Evolutionary conservation across 176 grass and related monocot species (phyloP), one percentile per base, ranked within the genome.

Genomic region (Miscanthus lutarioriparius): DNA sequence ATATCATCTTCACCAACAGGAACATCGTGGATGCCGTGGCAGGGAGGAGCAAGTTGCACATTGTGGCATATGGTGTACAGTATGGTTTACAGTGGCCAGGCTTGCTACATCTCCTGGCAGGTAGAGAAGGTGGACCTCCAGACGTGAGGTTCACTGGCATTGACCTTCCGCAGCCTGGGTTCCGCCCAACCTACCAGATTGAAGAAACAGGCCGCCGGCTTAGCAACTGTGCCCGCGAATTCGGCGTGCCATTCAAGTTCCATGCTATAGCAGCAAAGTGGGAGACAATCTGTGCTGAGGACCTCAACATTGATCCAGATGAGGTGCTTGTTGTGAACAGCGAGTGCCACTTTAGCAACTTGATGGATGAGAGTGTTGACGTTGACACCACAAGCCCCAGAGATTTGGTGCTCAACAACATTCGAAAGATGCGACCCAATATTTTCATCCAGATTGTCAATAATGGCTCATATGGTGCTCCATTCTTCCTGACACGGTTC

Each of bases 131-230:
- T 1, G 91, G 91, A 7, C 87, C 91, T 1, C 91, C 91, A 6
- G 62, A 84, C 20, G 79, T 92, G 71, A 79, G 87, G 71, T 41
- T 92, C 27, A 92, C 87, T 7, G 77, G 76, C 7, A 87, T 92
- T 17, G 87, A 87, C 36, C 23, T 87, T 13, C 91, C 87, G 0
- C 63, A 84, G 77, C 84, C 70, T 3, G 91, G 91, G 28, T 92
- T 92, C 81, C 91, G 91, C 45, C 91, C 91, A 39, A 59, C 81
- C 19, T 32, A 63, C 36, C 87, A 75, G 53, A 74, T 87, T 6
- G 84, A 92, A 28, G 81, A 89, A 67, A 87, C 91, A 59, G 91
- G 91, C 2, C 76, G 81, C 9, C 87, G 91, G 1, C 83, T 92
- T 8, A 76, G 64, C 66, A 75, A 45, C 22, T 84, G 67, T 11